Evolutionary conservation across 345 rosid species (phyloP), one percentile per base, ranked within the genome.

Genomic region (Cardiospermum halicacabum): DNA sequence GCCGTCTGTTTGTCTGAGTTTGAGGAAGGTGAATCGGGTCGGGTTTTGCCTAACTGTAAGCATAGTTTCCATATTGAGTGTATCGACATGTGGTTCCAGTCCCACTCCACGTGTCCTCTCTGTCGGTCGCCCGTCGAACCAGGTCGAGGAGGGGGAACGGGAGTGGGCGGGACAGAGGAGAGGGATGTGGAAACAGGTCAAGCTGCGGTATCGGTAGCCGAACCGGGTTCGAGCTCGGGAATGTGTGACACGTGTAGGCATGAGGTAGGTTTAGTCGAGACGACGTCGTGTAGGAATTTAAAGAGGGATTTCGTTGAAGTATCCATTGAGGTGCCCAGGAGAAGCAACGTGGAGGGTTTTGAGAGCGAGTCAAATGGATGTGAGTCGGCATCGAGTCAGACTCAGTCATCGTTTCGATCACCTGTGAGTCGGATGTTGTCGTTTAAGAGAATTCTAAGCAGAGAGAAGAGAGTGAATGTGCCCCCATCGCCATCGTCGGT

Each of bases 41-140:
- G 96, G 80, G 60, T 75, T 22, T 70, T 95, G 56, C 96, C 97
- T 30, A 84, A 81, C 10, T 95, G 99, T 53, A 85, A 81, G 11
- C 99, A 95, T 31, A 78, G 83, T 27, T 95, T 95, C 63, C 99
- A 95, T 42, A 72, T 78, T 19, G 96, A 80, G 1, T 95, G 97
- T 25, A 89, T 91, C 7, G 97, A 95, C 67, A 91, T 91, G 99
- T 95, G 99, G 97, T 89, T 95, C 69, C 90, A 84, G 49, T 83
- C 97, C 37, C 98, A 93, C 66, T 78, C 89, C 40, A 90, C 96
- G 0, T 93, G 97, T 67, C 99, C 97, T 24, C 90, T 95, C 37
- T 95, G 99, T 47, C 91, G 99, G 36, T 71, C 84, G 11, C 77
- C 88, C 2, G 96, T 95, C 12, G 93, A 89, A 43, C 67, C 76